phyloP scores from a whole-genome alignment of 805 yeast genomes.

The Teunomyces gatunensis region DNA sequence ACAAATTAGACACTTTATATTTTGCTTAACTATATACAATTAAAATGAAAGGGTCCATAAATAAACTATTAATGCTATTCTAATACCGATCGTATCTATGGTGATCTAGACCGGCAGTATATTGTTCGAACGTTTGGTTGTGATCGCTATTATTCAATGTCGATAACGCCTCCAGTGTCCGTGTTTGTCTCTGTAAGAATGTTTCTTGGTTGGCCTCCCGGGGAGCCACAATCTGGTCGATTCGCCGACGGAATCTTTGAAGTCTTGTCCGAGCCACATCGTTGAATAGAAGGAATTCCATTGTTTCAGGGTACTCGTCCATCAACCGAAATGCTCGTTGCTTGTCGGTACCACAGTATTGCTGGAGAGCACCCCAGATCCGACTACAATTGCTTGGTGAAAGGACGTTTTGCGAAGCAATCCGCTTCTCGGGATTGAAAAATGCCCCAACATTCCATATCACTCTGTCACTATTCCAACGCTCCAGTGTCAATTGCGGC shows the following conservation, averaged over 20 bases:
- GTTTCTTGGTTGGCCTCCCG: conserved; percentile 16
- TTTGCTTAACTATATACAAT: not conserved
- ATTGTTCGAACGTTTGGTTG: not conserved
- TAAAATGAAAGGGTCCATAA: not conserved
- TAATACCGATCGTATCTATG: conserved; percentile 3
- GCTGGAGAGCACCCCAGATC: conserved; percentile 16
- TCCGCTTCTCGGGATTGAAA: conserved; percentile 29
- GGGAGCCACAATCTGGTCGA: conserved; percentile 20
- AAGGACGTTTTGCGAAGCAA: conserved; percentile 22
- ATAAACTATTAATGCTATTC: not conserved
- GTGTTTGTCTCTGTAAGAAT: conserved; percentile 18
- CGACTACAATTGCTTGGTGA: conserved; percentile 15
- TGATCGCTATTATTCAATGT: conserved; percentile 6
- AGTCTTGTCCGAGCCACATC: conserved; percentile 17
- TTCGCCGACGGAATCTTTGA: conserved; percentile 19
- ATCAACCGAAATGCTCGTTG: conserved; percentile 24
- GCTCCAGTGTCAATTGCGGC: conserved; percentile 1
- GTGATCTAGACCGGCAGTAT: conserved; percentile 2
- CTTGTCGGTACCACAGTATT: conserved; percentile 16
- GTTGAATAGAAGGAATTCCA: conserved; percentile 27
- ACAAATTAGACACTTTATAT: not conserved
- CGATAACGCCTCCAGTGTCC: conserved; percentile 23
- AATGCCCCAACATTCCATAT: conserved; percentile 13
- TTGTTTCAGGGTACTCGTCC: conserved; percentile 33
- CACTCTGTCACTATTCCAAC: conserved; percentile 5